A percentile compares a stretch with the other conserved stretches of the same genome.
phyloP scores from a whole-genome alignment of 805 yeast species.

The Lipomyces chichibuensis region DNA sequence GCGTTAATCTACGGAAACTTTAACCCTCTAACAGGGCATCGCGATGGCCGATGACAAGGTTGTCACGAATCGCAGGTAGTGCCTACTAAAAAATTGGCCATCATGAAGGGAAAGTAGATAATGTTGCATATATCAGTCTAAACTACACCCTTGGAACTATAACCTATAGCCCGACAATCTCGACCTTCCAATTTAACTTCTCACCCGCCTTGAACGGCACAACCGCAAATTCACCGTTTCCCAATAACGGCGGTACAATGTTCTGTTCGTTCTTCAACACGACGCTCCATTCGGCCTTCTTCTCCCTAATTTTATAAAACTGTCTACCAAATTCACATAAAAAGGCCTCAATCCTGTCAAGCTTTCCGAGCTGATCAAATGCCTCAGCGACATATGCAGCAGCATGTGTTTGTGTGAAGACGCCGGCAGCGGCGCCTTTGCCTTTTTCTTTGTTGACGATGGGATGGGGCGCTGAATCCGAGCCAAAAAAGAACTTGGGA shows the following conservation, averaged over 20 bases:
- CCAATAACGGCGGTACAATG: conserved; percentile 62
- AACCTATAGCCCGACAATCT: background rate
- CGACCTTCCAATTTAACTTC: conserved; percentile 59
- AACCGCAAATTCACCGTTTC: conserved; percentile 54
- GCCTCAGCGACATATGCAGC: conserved; percentile 83
- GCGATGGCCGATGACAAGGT: no score
- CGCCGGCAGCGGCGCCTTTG: conserved; percentile 96
- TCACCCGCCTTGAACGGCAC: conserved; percentile 90
- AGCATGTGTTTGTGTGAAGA: conserved; percentile 84
- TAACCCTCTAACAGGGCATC: background rate
- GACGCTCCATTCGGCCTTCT: conserved; percentile 52
- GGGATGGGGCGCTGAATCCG: conserved; percentile 98
- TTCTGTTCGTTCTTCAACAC: conserved; percentile 54
- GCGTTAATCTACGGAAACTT: background rate
- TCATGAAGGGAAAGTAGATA: no score
- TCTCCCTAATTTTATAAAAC: conserved; percentile 65
- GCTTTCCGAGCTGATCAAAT: conserved; percentile 66
- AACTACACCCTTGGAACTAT: background rate
- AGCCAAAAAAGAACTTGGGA: conserved; percentile 92
- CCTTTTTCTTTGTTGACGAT: conserved; percentile 73
- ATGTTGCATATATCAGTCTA: no score
- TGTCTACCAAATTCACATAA: conserved; percentile 72
- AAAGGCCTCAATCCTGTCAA: conserved; percentile 71
- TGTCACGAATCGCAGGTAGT: no score
- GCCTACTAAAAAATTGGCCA: no score